Evolutionary conservation across 305 asterid genomes (phyloP).

Genomic region (Fraxinus sp.): DNA sequence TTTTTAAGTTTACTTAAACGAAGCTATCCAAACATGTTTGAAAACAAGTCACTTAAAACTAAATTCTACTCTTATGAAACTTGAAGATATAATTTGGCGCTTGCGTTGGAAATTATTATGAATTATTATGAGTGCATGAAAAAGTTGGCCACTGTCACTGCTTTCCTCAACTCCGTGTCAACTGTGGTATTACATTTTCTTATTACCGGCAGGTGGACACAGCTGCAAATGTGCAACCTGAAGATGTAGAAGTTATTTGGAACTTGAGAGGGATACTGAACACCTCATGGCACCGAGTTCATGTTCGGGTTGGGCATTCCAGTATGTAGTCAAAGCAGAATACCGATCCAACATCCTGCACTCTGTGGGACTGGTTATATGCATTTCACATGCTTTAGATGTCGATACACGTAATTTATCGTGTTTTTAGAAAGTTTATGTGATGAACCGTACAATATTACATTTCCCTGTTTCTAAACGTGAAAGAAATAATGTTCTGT

Average conservation of each 20-base stretch:
- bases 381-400: neutral
- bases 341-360: neutral
- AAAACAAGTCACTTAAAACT: neutral
- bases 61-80: neutral
- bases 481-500: neutral
- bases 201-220: conserved; percentile 60
- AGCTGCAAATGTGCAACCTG: conserved; percentile 80
- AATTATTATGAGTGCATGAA: neutral
- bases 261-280: conserved; percentile 84
- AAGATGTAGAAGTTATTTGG: conserved; percentile 66
- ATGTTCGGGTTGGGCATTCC: conserved; percentile 66
- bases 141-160: neutral
- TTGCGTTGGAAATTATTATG: neutral
- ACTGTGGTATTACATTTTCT: neutral
- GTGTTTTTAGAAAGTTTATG: neutral
- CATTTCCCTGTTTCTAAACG: neutral
- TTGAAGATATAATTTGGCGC: neutral
- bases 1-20: no score
- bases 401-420: neutral
- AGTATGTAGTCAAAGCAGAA: conserved; percentile 46
- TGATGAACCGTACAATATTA: neutral
- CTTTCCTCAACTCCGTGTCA: neutral
- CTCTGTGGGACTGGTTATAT: neutral
- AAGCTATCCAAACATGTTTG: no score
- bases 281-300: conserved; percentile 87